phyloP scores from a whole-genome alignment of 768 basidiomycete species.

The Mycena albidolilacea region DNA sequence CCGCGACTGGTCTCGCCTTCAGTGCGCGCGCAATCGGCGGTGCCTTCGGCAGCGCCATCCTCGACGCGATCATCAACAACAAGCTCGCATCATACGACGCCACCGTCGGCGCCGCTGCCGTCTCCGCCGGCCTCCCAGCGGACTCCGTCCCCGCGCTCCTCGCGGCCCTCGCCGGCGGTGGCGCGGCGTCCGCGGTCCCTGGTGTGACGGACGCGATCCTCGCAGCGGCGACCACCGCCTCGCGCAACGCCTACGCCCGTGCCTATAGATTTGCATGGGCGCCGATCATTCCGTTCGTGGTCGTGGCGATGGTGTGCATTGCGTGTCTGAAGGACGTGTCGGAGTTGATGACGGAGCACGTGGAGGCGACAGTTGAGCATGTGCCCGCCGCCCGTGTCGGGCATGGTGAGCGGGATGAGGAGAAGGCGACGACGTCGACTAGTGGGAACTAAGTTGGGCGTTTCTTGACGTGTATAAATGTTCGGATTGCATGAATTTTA shows the following conservation, averaged over 20 bases:
- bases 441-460: neutral
- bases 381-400: neutral
- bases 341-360: constrained; percentile 40
- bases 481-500: too few relatives aligned
- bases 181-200: constrained; percentile 20
- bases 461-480: too few relatives aligned
- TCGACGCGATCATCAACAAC: constrained; percentile 42
- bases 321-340: constrained; percentile 36
- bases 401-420: constrained; percentile 6
- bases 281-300: constrained; percentile 38
- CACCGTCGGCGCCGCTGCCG: constrained; percentile 37
- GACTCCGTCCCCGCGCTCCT: constrained; percentile 33
- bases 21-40: constrained; percentile 41
- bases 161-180: constrained; percentile 25
- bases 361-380: constrained; percentile 37
- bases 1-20: constrained; percentile 41
- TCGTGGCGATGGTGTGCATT: constrained; percentile 37
- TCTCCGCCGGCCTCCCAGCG: constrained; percentile 35
- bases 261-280: constrained; percentile 40
- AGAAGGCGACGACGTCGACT: constrained; percentile 8
- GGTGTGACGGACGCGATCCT: constrained; percentile 27
- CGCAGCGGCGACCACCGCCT: constrained; percentile 26
- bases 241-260: constrained; percentile 35
- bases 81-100: constrained; percentile 37
- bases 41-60: constrained; percentile 40